Conservation (phyloP, 2,329 filamentous ascomycete genomes). For the Fusarium udum region DNA sequence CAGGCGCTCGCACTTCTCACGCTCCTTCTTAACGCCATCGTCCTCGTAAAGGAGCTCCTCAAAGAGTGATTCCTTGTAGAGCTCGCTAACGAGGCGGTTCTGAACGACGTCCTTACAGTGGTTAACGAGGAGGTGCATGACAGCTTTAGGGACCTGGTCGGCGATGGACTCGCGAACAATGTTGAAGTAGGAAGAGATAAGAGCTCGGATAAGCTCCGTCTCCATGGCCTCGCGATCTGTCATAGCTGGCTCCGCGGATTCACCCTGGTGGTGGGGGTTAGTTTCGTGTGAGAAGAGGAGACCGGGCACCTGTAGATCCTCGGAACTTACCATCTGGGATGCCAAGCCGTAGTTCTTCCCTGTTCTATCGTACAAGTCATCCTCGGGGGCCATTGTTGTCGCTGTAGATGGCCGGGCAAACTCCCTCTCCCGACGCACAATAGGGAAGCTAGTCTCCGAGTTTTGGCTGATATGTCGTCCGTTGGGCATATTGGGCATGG, state of each 20-base stretch:
- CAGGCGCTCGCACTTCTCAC: slow-evolving; percentile 97
- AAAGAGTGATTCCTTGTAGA: slow-evolving; percentile 93
- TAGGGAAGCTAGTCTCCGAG: slow-evolving; percentile 82
- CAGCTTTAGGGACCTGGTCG: slow-evolving; percentile 96
- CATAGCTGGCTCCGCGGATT: slow-evolving; percentile 81
- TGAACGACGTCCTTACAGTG: slow-evolving; percentile 98
- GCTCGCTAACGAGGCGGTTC: slow-evolving; percentile 92
- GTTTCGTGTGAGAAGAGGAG: slow-evolving; percentile 18
- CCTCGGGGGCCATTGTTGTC: slow-evolving; percentile 49
- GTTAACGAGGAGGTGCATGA: slow-evolving; percentile 99
- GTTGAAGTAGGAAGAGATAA: slow-evolving; percentile 99
- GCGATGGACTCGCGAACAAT: slow-evolving; percentile 99
- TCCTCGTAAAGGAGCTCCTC: slow-evolving; percentile 96
- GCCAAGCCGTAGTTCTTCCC: slow-evolving; percentile 54
- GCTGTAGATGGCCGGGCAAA: slow-evolving; percentile 59
- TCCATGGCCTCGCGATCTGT: slow-evolving; percentile 97
- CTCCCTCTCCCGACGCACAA: slow-evolving; percentile 77
- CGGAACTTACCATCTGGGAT: slow-evolving; percentile 67
- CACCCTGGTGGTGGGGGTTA: slow-evolving; percentile 54
- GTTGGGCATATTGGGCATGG: slow-evolving; percentile 39
- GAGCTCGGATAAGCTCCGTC: slow-evolving; percentile 93
- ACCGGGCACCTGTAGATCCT: slow-evolving; percentile 10
- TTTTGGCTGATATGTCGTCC: slow-evolving; percentile 79
- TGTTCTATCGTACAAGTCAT: slow-evolving; percentile 55
- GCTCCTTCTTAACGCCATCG: slow-evolving; percentile 94